Conservation (phyloP, 305 asterid genomes). For the Stenogyne calaminthoides region DNA sequence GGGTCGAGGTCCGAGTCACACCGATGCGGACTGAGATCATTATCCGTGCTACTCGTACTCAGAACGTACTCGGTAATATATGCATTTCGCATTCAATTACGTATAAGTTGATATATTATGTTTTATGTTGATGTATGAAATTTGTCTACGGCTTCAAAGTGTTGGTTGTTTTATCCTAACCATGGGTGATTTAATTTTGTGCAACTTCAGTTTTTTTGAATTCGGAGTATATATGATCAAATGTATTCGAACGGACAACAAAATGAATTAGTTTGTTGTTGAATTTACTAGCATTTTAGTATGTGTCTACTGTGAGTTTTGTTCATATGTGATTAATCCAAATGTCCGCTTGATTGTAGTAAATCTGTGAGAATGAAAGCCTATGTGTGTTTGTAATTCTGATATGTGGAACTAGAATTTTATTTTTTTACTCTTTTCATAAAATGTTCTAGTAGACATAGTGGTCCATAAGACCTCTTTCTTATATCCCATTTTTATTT, state of each 20-base stretch:
- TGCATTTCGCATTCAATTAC: no score
- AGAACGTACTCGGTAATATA: constrained; percentile 44
- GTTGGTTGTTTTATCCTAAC: not conserved
- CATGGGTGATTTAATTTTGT: not conserved
- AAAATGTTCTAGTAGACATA: not conserved
- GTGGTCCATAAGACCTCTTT: not conserved
- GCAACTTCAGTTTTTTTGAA: not conserved
- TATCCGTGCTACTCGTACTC: constrained; percentile 53
- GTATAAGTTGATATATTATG: not conserved
- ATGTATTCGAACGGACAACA: not conserved
- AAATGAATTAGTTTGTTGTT: not conserved
- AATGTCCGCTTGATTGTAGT: not conserved
- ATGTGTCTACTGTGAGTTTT: not conserved
- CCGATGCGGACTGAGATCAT: constrained; percentile 59
- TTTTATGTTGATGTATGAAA: not conserved
- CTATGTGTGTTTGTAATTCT: not conserved
- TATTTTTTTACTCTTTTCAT: no score
- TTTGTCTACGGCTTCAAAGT: not conserved
- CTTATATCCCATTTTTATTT: not conserved
- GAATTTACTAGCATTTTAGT: no score
- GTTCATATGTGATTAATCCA: not conserved
- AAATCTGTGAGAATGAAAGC: not conserved
- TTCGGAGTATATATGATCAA: not conserved
- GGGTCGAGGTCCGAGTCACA: constrained; percentile 54
- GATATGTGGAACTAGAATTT: not conserved